Percentiles rank a stretch among this genome's conserved stretches.
Evolutionary conservation across 129 eudicot genomes (phyloP).

Genomic region (Kitagawia praeruptora): DNA sequence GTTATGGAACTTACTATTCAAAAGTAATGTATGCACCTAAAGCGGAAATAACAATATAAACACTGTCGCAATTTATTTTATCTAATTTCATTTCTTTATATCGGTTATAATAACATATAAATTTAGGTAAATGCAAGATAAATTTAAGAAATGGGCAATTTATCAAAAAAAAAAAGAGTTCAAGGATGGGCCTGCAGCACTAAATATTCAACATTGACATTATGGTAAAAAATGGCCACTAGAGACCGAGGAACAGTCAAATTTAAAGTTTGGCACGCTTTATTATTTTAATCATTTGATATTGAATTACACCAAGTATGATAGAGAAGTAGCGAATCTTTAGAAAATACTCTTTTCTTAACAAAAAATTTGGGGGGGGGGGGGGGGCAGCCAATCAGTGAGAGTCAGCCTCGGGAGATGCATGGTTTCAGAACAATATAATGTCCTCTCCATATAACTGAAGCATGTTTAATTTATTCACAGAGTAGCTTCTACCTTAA

Average conservation of each 20-base stretch:
- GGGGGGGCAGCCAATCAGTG: no score
- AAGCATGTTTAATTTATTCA: neutral
- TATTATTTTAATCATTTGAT: neutral
- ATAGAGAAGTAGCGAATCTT: neutral
- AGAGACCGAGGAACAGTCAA: neutral
- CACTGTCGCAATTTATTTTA: neutral
- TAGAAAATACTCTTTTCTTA: neutral
- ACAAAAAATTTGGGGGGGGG: neutral
- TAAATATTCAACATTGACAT: neutral
- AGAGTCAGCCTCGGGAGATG: neutral
- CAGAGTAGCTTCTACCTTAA: constrained; percentile 51
- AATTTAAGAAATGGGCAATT: neutral
- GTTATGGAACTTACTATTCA: neutral
- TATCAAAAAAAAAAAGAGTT: neutral
- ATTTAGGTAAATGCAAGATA: neutral
- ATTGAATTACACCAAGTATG: neutral
- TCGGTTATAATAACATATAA: no score
- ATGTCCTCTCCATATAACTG: neutral
- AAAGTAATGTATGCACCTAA: neutral
- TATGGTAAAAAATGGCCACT: neutral
- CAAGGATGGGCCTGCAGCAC: neutral
- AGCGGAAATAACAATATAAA: neutral
- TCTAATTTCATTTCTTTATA: neutral
- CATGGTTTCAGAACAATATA: neutral
- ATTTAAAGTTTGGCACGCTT: neutral